phyloP scores from a whole-genome alignment of 345 rosid species.

The Brassica carinata region DNA sequence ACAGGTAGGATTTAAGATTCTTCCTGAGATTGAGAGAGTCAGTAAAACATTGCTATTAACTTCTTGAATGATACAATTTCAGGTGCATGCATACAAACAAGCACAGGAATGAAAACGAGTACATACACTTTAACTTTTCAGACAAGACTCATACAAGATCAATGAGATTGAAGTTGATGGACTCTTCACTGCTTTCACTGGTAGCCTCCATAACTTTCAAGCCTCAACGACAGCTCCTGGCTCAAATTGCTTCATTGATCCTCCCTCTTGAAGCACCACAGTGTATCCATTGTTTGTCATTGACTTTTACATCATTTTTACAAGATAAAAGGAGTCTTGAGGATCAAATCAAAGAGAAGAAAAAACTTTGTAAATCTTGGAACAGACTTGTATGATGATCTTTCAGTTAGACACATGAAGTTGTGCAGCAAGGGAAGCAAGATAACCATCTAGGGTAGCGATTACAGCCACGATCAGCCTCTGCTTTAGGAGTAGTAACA shows the following conservation, averaged over 20 bases:
- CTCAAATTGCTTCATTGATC: conserved; percentile 49
- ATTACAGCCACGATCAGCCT: conserved; percentile 9
- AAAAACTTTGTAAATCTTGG: not conserved
- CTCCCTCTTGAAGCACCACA: conserved; percentile 39
- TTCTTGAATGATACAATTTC: conserved; percentile 27
- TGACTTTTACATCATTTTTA: not conserved
- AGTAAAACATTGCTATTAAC: not conserved
- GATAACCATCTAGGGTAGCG: conserved; percentile 48
- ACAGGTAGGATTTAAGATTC: conserved; percentile 51
- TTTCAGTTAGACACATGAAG: conserved; percentile 17
- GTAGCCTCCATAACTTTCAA: conserved; percentile 59
- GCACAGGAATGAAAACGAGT: conserved; percentile 60
- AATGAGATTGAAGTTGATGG: conserved; percentile 78
- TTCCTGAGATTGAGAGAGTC: not conserved
- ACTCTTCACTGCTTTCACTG: conserved; percentile 86
- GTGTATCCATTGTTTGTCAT: not conserved
- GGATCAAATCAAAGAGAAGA: not conserved
- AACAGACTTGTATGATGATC: not conserved
- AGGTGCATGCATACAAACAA: conserved; percentile 99
- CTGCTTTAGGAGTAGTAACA: conserved; percentile 25
- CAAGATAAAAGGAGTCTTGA: not conserved
- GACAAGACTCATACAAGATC: conserved; percentile 76
- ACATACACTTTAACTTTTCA: conserved; percentile 62
- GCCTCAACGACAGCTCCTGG: conserved; percentile 40
- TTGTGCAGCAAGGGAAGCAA: conserved; percentile 61